Percentiles rank a stretch among this genome's conserved stretches.
These are phyloP conservation scores for Eutrema salsugineum DNA, from an alignment of 441 rosid genomes.

Conservation along the genomic window DNA sequence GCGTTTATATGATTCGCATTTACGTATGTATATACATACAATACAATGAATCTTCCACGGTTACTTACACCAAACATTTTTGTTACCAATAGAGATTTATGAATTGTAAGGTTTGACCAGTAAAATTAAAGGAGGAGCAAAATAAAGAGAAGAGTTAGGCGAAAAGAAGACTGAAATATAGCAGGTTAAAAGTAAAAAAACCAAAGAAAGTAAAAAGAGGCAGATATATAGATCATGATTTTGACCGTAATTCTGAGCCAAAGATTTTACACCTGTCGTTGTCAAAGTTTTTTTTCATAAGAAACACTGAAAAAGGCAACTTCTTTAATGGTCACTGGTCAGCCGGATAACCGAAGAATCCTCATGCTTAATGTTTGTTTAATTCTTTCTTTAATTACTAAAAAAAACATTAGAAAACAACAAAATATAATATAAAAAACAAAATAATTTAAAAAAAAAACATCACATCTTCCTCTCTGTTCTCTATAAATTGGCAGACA, in stretches of 20 bases:
- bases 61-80: constrained; percentile 17
- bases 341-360: constrained; percentile 31
- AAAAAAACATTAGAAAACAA: background rate
- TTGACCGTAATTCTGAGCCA: constrained; percentile 28
- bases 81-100: constrained; percentile 6
- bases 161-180: background rate
- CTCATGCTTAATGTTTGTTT: constrained; percentile 20
- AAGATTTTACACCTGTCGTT: constrained; percentile 31
- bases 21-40: background rate
- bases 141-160: constrained; percentile 5
- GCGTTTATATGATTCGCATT: constrained; percentile 18
- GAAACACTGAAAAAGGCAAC: constrained; percentile 29
- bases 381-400: background rate
- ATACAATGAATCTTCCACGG: constrained; percentile 15
- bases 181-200: constrained; percentile 1
- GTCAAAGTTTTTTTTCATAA: constrained; percentile 20
- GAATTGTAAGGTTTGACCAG: constrained; percentile 23
- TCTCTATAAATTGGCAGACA: constrained; percentile 37
- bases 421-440: constrained; percentile 8
- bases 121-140: background rate
- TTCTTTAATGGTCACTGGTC: constrained; percentile 33
- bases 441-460: constrained; percentile 26
- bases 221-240: constrained; percentile 18
- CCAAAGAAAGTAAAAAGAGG: constrained; percentile 7
- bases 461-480: constrained; percentile 38